Evolutionary conservation across 192 early-diverging fungal species (phyloP), one percentile per base, ranked within the genome.

Genomic region (Kappamyces sp.): DNA sequence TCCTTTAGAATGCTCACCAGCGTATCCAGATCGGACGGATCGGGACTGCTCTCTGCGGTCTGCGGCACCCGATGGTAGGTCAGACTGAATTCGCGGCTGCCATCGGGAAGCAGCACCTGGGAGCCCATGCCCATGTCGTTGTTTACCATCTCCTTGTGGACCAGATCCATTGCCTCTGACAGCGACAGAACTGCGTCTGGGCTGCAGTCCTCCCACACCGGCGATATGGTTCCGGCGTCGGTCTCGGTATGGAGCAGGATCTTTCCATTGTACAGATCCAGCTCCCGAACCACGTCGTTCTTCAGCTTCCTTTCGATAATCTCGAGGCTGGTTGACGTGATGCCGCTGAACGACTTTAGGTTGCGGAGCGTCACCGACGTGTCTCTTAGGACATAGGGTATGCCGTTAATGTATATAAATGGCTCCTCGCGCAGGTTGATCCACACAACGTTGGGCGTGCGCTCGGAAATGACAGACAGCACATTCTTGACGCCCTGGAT

Each of bases 371-470:
- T 82, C 49, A 77, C 57, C 46, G 64, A 74, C 38, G 71, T 63
- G 54, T 85, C 81, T 6, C 84, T 65, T 4, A 85, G 68, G 1
- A 85, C 84, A 49, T 84, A 80, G 3, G 84, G 81, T n/a, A 78
- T 67, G 22, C 78, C 79, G 50, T 82, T 82, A 47, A 85, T 72
- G 57, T 85, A 85, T 29, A 81, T 78, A 30, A 85, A 71, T 7
- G 84, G 84, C 49, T 85, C 84, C 59, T 85, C 84, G 36, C 84
- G 68, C n/a, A 84, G 50, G 57, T 85, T 85, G 48, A 83, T 82
- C 79, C 80, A 82, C n/a, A 78, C 41, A 29, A 83, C 66, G 43
- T 66, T 31, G 5, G 58, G 58, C 9, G 45, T 36, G 7, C 54
- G 63, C 15, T 66, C 11, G n/a, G 49, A 58, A 5, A 75, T 42